Evolutionary conservation across 2,329 filamentous ascomycete species (phyloP).

Genomic region (Mycogone perniciosa): DNA sequence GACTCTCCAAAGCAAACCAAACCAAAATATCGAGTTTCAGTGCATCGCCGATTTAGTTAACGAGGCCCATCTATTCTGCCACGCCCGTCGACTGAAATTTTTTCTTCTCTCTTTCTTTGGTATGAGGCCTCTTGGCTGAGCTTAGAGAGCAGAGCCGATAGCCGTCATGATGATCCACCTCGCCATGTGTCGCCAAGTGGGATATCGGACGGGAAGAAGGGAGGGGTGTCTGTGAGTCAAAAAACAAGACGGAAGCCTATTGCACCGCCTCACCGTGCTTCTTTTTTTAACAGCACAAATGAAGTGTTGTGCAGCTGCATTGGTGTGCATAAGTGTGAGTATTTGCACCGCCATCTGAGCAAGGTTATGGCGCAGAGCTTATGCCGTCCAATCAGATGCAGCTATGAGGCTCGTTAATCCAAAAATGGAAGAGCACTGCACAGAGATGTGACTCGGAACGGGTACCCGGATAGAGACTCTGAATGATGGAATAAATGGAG

Average conservation of each 20-base stretch:
- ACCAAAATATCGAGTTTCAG: no score
- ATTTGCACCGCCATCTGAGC: conserved; percentile 3
- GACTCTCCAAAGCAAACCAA: no score
- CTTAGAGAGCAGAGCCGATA: neutral
- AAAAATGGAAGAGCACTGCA: conserved; percentile 1
- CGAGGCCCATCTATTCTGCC: no score
- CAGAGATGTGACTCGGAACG: neutral
- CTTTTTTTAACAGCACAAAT: neutral
- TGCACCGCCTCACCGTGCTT: neutral
- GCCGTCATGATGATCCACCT: conserved; percentile 3
- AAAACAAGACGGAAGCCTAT: neutral
- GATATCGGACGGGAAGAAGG: neutral
- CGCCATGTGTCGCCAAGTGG: conserved; percentile 11
- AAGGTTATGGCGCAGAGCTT: neutral
- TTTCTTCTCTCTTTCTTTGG: no score
- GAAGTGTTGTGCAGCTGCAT: neutral
- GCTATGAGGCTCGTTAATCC: conserved; percentile 3
- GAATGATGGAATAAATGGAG: neutral
- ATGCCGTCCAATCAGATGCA: conserved; percentile 2
- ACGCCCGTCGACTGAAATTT: no score
- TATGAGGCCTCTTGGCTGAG: neutral
- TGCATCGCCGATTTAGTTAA: no score
- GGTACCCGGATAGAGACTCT: neutral
- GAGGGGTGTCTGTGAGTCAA: neutral
- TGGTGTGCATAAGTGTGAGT: conserved; percentile 1